phyloP scores from a whole-genome alignment of 106 monocot genomes.

The Dioscorea zingiberensis region DNA sequence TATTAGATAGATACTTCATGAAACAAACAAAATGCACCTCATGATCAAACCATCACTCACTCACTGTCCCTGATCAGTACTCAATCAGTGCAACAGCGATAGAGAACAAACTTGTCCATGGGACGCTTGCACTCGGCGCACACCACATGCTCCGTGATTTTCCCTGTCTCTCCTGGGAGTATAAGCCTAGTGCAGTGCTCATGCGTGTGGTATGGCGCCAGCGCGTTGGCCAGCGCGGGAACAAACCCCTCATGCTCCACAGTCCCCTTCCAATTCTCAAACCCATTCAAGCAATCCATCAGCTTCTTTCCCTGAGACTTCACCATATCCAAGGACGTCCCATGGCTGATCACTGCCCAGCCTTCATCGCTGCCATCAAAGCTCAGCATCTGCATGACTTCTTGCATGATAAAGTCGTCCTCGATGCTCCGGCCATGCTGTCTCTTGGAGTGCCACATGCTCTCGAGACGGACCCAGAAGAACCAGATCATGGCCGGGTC shows the following conservation, averaged over 20 bases:
- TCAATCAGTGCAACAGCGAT: conserved; percentile 75
- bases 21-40: no score
- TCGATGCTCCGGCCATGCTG: conserved; percentile 45
- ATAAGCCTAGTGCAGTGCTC: conserved; percentile 82
- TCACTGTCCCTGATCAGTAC: no score
- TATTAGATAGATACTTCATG: no score
- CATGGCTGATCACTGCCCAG: conserved; percentile 66
- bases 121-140: conserved; percentile 72
- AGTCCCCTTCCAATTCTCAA: conserved; percentile 46
- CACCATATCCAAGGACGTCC: conserved; percentile 40
- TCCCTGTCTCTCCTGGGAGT: conserved; percentile 47
- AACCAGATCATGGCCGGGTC: conserved; percentile 73
- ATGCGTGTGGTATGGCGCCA: conserved; percentile 48
- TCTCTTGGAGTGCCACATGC: conserved; percentile 86
- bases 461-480: conserved; percentile 86
- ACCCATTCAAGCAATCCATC: conserved; percentile 45
- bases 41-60: no score
- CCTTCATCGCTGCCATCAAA: conserved; percentile 77
- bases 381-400: conserved; percentile 67
- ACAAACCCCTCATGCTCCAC: conserved; percentile 57
- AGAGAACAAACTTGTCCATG: conserved; percentile 83
- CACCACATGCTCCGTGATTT: conserved; percentile 48
- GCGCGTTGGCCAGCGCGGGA: conserved; percentile 43
- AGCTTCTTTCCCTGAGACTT: conserved; percentile 50
- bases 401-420: conserved; percentile 63